Base-by-base conservation (phyloP, 2,329 filamentous ascomycete species). In the Aspergillus carbonarius region DNA sequence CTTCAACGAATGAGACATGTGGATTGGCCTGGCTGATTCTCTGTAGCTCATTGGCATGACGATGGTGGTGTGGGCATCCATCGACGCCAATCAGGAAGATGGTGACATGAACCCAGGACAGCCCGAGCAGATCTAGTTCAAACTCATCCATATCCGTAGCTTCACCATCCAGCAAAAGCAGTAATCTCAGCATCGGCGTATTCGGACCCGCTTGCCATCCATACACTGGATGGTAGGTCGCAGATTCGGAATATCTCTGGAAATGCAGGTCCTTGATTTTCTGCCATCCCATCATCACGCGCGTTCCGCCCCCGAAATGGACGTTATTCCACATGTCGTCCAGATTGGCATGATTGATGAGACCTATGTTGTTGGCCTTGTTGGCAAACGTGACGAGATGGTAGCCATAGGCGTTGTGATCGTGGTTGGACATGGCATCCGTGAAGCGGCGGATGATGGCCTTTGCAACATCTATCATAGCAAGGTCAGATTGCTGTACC, bases 101-200 rank as follows among this genome's bases (percentile, higher is more conserved):
- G 10, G 54, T 56, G 4, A 56, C 44, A 40, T 56, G 54, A 10
- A 56, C 46, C 54, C 54, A 56, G 1, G 54, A 49, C 30, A 56
- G 54, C 9, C 54, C 25, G 7, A 56, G 34, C 20, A 56, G 44
- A 25, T 56, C 54, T 6, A 56, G 46, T 25, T 56, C 54, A n/a
- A 56, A 56, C 23, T 56, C 54, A 12, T 56, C 54, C 54, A 56
- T 56, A 34, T 56, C 54, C 4, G 32, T 56, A 5, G 54, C 54
- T 27, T 56, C 54, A 4, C 54, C 54, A 10, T 56, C 54, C 1
- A 56, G 42, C 13, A 56, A 18, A 2, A 56, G 54, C 9, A 56
- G 46, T 4, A 56, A 39, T n/a, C 54, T 27, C 18, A 56, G 35
- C 12, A 56, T 50, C 9, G 54, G 54, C 10, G 46, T 56, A 5